Evolutionary conservation across 1,284 basidiomycete species (phyloP), one percentile per base, ranked within the genome.

Genomic region (Cutaneotrichosporon cavernicola): DNA sequence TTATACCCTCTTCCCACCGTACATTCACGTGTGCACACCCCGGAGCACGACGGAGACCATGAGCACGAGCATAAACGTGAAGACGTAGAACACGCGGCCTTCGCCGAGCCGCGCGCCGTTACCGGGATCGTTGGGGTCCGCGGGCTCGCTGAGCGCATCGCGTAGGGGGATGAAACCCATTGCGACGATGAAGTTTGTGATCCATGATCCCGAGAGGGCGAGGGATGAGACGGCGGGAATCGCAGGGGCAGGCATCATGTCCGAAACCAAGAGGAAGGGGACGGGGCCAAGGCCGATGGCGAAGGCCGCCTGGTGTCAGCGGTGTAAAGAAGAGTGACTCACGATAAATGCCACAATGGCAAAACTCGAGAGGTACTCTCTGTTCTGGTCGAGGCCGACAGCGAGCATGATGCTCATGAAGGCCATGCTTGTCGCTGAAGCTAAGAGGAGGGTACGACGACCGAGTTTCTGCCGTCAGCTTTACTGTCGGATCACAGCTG

Each of bases 201-300:
- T 85, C 93, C 92, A 97, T 72, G 92, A 93, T n/a, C 90, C 72
- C 9, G 90, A 90, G 26, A 96, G 82, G 0, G 88, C 89, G 10
- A 94, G 84, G 1, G 91, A 91, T 0, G 93, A 92, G 8, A 94
- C 83, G 1, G 90, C 87, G 10, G 91, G 90, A 14, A 92, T 89
- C 46, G 91, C 90, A 89, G 92, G 70, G 60, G 59, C 21, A 1
- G 94, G 94, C 0, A 93, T 89, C 30, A 97, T 86, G 75, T 97
- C 94, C n/a, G 92, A 88, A 36, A 96, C 88, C 79, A 97, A 89
- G 50, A 97, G 87, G 76, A 94, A 97, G 0, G 94, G 94, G 40
- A 97, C 82, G 0, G 94, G 93, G 0, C 94, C 94, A n/a, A 97
- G 83, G 1, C 94, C 94, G 46, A 91, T 82, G 0, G 91, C 90